Percentiles rank a stretch among this genome's conserved stretches.
Evolutionary conservation across 805 yeast genomes (phyloP).

Genomic region (Yamadazyma laniorum): DNA sequence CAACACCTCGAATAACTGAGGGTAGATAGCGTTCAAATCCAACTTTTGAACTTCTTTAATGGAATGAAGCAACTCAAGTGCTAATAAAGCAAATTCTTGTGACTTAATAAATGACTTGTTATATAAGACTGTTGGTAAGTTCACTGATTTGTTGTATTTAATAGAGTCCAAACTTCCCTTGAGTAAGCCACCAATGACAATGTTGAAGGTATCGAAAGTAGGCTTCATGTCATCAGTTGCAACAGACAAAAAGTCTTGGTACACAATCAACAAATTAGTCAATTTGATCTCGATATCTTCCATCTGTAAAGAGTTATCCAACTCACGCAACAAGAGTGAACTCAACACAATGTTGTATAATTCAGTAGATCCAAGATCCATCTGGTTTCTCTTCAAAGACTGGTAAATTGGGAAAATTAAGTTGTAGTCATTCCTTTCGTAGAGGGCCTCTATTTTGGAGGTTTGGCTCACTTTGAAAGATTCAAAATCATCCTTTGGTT

Average conservation of each 20-base stretch:
- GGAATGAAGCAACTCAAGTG: slow-evolving; percentile 45
- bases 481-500: neutral
- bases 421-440: slow-evolving; percentile 24
- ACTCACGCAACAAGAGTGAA: slow-evolving; percentile 51
- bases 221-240: slow-evolving; percentile 44
- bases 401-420: slow-evolving; percentile 42
- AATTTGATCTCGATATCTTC: slow-evolving; percentile 55
- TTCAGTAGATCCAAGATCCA: slow-evolving; percentile 46
- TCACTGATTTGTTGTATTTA: slow-evolving; percentile 4
- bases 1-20: slow-evolving; percentile 33
- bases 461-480: slow-evolving; percentile 11
- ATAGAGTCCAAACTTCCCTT: slow-evolving; percentile 46
- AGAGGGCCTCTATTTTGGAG: slow-evolving; percentile 4
- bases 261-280: slow-evolving; percentile 61
- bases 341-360: slow-evolving; percentile 53
- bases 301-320: slow-evolving; percentile 34
- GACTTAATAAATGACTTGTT: slow-evolving; percentile 46
- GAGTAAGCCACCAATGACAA: slow-evolving; percentile 48
- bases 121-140: slow-evolving; percentile 17
- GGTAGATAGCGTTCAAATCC: slow-evolving; percentile 32
- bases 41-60: slow-evolving; percentile 40
- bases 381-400: slow-evolving; percentile 36
- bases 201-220: slow-evolving; percentile 49
- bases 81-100: slow-evolving; percentile 43
- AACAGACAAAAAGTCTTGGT: slow-evolving; percentile 56